Base-by-base conservation (phyloP, 768 basidiomycete genomes). In the Mycena pura region DNA sequence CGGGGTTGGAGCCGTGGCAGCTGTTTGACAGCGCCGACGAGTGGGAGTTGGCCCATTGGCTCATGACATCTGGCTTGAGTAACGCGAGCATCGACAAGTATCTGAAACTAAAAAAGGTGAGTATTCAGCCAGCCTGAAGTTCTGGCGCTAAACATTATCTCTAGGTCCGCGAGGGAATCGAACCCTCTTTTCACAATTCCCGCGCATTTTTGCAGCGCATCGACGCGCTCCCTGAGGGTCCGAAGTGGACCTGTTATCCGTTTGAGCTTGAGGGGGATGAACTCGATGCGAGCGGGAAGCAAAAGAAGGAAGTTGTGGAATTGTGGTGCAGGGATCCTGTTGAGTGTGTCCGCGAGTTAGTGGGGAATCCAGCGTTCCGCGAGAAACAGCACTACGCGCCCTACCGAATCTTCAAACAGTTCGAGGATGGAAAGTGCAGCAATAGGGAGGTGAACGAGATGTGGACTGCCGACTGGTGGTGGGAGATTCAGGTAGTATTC, bases 1-100 rank as follows among this genome's bases (percentile, higher is more conserved):
- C 15, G 25, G 57, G 62, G 62, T 61, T 40, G 31, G 55, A 57
- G 38, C 21, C 61, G 63, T 27, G 72, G 72, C 62, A 54, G 2
- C 74, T 74, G 21, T 77, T 76, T 40, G 27, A 48, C n/a, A 43
- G 57, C 27, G 45, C 61, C 38, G 71, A 72, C 11, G 72, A 78
- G 25, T 75, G 73, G 67, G 69, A 70, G 31, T 48, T 77, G 1
- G 77, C 69, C 1, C 43, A 46, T 14, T 78, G 72, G 73, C 52
- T 78, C 36, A 68, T 72, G 34, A 62, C 57, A 3, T 57, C 57
- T 10, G 67, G 61, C 57, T 36, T 71, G 15, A 65, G 74, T 2
- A 64, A 75, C 8, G 69, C 41, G 3, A 64, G 67, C 29, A 72
- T 69, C 10, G 72, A 76, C 27, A 57, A 70, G 21, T 76, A 72